Evolutionary conservation across 345 rosid genomes (phyloP).

Genomic region (Adansonia digitata): DNA sequence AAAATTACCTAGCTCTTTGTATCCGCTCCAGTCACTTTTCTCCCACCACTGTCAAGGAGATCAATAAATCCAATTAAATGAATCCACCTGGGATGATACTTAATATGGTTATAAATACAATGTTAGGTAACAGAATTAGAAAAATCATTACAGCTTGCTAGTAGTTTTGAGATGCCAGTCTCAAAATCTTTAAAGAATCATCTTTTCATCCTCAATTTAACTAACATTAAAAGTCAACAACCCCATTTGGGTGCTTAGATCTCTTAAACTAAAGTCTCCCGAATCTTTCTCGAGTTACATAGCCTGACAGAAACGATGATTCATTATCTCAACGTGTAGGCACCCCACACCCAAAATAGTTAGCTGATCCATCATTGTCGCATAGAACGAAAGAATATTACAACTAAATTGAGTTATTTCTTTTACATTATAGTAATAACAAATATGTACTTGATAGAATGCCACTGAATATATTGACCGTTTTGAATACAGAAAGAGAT

Average conservation of each 20-base stretch:
- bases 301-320: background rate
- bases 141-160: slow-evolving; percentile 9
- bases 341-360: background rate
- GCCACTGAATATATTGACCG: background rate
- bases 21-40: slow-evolving; percentile 99
- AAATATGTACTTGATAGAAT: background rate
- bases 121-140: slow-evolving; percentile 12
- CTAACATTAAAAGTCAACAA: background rate
- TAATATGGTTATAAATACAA: slow-evolving; percentile 40
- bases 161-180: background rate
- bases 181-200: background rate
- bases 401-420: background rate
- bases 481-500: background rate
- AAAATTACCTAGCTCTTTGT: slow-evolving; percentile 89
- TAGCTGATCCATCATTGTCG: background rate
- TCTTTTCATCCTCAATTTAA: background rate
- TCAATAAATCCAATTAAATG: slow-evolving; percentile 77
- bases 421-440: background rate
- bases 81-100: slow-evolving; percentile 68
- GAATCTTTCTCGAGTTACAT: background rate
- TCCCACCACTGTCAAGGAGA: slow-evolving; percentile 99
- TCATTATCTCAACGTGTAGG: background rate
- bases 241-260: background rate
- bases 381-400: background rate
- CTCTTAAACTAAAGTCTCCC: background rate